A percentile compares a stretch with the other conserved stretches of the same genome.
phyloP scores from a whole-genome alignment of 345 rosid species.

The Eucalyptus albens region DNA sequence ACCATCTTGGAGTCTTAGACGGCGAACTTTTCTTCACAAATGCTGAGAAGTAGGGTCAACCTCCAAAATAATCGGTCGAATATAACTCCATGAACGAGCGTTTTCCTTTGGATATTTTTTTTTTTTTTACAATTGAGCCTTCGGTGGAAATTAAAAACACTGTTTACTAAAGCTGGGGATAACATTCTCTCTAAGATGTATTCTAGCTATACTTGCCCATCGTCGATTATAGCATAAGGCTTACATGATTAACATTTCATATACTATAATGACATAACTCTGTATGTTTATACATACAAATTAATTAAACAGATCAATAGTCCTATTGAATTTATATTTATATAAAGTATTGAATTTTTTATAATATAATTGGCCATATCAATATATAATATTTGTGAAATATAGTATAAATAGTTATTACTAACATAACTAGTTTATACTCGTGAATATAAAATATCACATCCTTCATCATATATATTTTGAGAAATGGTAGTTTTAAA shows the following conservation, averaged over 20 bases:
- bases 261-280: not conserved
- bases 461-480: not conserved
- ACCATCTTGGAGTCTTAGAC: not conserved
- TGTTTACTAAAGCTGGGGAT: not conserved
- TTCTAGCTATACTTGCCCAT: not conserved
- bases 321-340: not conserved
- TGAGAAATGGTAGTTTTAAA: not conserved
- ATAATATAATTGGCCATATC: not conserved
- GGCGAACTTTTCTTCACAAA: not conserved
- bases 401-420: not conserved
- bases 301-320: not conserved
- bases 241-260: not conserved
- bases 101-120: not conserved
- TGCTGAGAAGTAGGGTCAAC: not conserved
- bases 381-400: not conserved
- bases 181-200: not conserved
- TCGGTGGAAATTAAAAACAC: not conserved
- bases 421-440: not conserved
- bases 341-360: not conserved
- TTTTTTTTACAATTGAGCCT: not conserved
- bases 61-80: not conserved
- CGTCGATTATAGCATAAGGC: not conserved
- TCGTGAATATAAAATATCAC: not conserved
- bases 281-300: not conserved
- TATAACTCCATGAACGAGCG: not conserved